phyloP scores from a whole-genome alignment of 129 eudicot species.

The Chrysanthemum seticuspe region DNA sequence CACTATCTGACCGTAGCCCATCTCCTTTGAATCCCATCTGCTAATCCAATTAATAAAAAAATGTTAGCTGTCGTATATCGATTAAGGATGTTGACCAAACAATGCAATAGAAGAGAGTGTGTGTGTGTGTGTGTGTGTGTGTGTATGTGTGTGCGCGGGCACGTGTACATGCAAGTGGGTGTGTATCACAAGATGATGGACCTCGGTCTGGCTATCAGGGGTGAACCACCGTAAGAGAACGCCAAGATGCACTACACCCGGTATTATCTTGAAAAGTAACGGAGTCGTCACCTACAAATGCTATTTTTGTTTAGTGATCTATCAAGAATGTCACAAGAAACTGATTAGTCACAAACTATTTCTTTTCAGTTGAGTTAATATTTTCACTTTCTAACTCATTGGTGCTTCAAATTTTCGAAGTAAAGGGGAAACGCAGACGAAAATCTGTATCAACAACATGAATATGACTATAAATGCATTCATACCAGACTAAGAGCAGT shows the following conservation, averaged over 20 bases:
- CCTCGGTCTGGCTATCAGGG: constrained; percentile 84
- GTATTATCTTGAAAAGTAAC: constrained; percentile 87
- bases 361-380: background rate
- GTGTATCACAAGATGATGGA: constrained; percentile 20
- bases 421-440: too few relatives aligned
- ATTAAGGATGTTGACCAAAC: background rate
- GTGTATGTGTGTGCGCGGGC: too few relatives aligned
- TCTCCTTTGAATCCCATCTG: constrained; percentile 84
- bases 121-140: background rate
- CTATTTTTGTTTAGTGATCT: background rate
- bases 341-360: background rate
- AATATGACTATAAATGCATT: background rate
- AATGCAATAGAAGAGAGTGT: background rate
- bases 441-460: background rate
- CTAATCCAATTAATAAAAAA: constrained; percentile 14
- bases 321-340: background rate
- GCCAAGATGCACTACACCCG: constrained; percentile 96
- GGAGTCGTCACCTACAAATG: constrained; percentile 86
- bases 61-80: too few relatives aligned
- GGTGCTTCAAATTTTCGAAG: too few relatives aligned
- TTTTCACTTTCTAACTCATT: too few relatives aligned
- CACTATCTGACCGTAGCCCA: constrained; percentile 72
- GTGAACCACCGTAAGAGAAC: constrained; percentile 91
- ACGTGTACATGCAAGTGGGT: background rate
- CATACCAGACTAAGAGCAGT: constrained; percentile 94